Percentiles rank a stretch among this genome's conserved stretches.
phyloP scores from a whole-genome alignment of 1,139 yeast genomes.

The Protomyces inouyei region DNA sequence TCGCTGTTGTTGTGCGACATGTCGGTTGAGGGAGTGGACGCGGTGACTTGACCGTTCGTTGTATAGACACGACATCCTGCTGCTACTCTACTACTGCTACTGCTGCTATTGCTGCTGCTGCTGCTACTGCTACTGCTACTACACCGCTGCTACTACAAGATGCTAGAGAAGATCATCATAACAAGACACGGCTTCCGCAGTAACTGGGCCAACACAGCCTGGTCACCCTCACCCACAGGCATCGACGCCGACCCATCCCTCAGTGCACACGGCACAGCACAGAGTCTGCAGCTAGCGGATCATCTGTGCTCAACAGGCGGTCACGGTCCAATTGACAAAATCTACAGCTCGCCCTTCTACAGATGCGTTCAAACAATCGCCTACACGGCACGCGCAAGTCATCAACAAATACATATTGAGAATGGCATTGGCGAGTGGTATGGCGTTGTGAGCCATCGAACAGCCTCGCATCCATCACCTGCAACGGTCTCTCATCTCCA shows the following conservation, averaged over 20 bases:
- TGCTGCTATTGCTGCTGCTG: too few relatives aligned
- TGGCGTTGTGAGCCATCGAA: constrained; percentile 32
- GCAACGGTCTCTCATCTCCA: constrained; percentile 50
- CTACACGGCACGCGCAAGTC: constrained; percentile 57
- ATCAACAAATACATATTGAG: constrained; percentile 58
- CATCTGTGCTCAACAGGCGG: constrained; percentile 44
- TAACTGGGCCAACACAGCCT: constrained; percentile 54
- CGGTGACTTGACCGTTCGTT: not conserved
- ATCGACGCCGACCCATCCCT: constrained; percentile 75
- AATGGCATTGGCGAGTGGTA: constrained; percentile 57
- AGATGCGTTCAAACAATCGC: constrained; percentile 80
- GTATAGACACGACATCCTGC: too few relatives aligned
- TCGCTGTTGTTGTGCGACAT: not conserved
- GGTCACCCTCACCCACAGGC: constrained; percentile 50
- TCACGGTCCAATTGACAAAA: constrained; percentile 50
- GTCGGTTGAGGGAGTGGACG: not conserved
- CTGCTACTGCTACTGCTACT: too few relatives aligned
- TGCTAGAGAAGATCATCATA: constrained; percentile 23
- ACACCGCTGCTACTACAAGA: not conserved
- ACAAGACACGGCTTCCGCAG: constrained; percentile 68
- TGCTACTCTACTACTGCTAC: too few relatives aligned
- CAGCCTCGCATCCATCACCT: constrained; percentile 44
- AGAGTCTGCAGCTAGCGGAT: constrained; percentile 67
- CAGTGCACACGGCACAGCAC: constrained; percentile 73
- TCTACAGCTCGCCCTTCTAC: constrained; percentile 79